phyloP scores from a whole-genome alignment of 1,284 basidiomycete species.

The Leccinum pallidistipes region DNA sequence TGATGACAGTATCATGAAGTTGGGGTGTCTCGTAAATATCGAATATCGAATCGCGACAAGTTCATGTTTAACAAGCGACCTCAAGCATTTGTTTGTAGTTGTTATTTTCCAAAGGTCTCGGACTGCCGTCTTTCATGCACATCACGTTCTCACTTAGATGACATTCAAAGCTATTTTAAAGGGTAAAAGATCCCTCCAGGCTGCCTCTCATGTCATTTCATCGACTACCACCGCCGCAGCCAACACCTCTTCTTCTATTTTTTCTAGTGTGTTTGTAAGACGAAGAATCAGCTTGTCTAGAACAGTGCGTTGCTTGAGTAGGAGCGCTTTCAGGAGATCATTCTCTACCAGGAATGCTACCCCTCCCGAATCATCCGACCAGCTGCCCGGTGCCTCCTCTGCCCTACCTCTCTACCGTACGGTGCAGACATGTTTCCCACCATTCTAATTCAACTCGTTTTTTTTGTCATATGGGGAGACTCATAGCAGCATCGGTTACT shows the following conservation, averaged over 20 bases:
- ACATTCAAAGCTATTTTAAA: constrained; percentile 36
- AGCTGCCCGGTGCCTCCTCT: constrained; percentile 31
- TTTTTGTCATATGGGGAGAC: too few relatives aligned
- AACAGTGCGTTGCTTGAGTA: constrained; percentile 33
- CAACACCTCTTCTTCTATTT: constrained; percentile 52
- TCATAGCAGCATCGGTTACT: too few relatives aligned
- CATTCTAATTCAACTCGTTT: too few relatives aligned
- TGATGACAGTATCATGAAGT: too few relatives aligned
- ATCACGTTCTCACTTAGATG: constrained; percentile 20
- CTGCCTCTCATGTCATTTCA: constrained; percentile 48
- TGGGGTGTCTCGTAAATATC: too few relatives aligned
- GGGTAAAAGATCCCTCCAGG: constrained; percentile 51
- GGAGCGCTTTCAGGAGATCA: constrained; percentile 33
- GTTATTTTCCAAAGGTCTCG: too few relatives aligned
- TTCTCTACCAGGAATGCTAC: constrained; percentile 43
- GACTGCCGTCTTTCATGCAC: constrained; percentile 6
- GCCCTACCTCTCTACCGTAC: constrained; percentile 53
- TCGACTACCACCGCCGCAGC: constrained; percentile 49
- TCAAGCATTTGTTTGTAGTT: too few relatives aligned
- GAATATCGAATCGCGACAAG: too few relatives aligned
- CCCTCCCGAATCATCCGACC: constrained; percentile 32
- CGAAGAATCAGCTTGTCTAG: constrained; percentile 43
- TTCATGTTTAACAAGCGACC: too few relatives aligned
- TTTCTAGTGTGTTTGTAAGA: constrained; percentile 45
- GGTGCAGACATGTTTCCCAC: constrained; percentile 20